phyloP scores from a whole-genome alignment of 2,329 filamentous ascomycete genomes.

The Sarocladium brachiariae region DNA sequence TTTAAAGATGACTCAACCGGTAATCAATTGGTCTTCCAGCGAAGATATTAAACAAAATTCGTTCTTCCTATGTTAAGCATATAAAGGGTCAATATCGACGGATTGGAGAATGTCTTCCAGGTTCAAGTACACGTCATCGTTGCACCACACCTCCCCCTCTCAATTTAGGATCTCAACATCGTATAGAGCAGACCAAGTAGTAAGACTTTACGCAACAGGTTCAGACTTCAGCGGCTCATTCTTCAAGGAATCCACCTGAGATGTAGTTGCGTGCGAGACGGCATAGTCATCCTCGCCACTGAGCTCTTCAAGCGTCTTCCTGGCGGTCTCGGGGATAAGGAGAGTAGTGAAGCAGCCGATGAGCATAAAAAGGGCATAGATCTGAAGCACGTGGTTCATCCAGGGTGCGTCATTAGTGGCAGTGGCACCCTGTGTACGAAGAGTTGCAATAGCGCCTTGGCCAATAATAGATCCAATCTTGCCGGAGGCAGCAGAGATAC shows the following conservation, averaged over 20 bases:
- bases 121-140: no score
- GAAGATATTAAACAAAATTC: no score
- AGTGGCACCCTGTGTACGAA: constrained; percentile 40
- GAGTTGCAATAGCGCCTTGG: constrained; percentile 49
- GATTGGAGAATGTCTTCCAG: no score
- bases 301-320: constrained; percentile 65
- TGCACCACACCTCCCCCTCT: no score
- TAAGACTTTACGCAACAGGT: background rate
- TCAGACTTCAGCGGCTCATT: background rate
- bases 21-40: no score
- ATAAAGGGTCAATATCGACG: no score
- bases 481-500: constrained; percentile 47
- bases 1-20: no score
- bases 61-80: no score
- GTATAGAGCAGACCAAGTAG: no score
- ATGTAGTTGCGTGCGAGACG: background rate
- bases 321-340: constrained; percentile 67
- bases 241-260: background rate
- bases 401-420: constrained; percentile 44
- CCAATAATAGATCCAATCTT: constrained; percentile 52
- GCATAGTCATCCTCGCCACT: constrained; percentile 22
- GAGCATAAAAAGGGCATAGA: constrained; percentile 71
- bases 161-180: no score
- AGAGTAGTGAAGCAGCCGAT: constrained; percentile 61
- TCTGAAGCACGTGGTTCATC: constrained; percentile 73